These are phyloP conservation scores for Scheffersomyces spartinae DNA, from an alignment of 805 yeast species.

Conservation along the genomic window DNA sequence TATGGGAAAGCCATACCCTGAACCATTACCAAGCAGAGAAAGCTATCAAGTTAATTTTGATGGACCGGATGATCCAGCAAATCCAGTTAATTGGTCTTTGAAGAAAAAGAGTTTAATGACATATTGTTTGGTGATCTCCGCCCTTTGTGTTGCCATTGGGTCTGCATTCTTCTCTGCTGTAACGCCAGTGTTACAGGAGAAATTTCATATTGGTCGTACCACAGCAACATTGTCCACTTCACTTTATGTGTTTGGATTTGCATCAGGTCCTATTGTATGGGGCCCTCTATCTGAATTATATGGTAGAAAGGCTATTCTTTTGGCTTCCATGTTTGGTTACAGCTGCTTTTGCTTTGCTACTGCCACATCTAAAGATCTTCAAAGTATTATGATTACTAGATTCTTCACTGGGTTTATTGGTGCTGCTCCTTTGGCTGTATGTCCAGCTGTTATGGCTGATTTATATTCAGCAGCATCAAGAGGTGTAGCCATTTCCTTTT, in stretches of 20 bases:
- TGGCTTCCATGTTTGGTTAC: conserved; percentile 46
- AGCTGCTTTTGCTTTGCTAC: conserved; percentile 56
- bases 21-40: conserved; percentile 5
- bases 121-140: conserved; percentile 22
- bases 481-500: conserved; percentile 66
- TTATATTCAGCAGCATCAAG: conserved; percentile 53
- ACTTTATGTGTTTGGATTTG: conserved; percentile 84
- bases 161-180: conserved; percentile 76
- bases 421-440: conserved; percentile 77
- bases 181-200: conserved; percentile 31
- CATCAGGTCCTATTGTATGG: conserved; percentile 85
- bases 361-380: conserved; percentile 71
- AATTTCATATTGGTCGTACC: conserved; percentile 50
- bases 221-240: conserved; percentile 73
- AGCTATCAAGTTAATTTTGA: conserved; percentile 7
- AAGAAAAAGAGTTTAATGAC: conserved; percentile 26
- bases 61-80: conserved; percentile 10
- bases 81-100: conserved; percentile 24
- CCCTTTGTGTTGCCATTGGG: conserved; percentile 53
- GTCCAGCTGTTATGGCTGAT: conserved; percentile 82
- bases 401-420: conserved; percentile 76
- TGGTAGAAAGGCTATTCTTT: conserved; percentile 55
- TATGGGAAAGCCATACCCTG: conserved; percentile 8
- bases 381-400: conserved; percentile 65
- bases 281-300: conserved; percentile 77